These are phyloP conservation scores for Penicillium taxi DNA, from an alignment of 495 filamentous ascomycete genomes.

Conservation along the genomic window DNA sequence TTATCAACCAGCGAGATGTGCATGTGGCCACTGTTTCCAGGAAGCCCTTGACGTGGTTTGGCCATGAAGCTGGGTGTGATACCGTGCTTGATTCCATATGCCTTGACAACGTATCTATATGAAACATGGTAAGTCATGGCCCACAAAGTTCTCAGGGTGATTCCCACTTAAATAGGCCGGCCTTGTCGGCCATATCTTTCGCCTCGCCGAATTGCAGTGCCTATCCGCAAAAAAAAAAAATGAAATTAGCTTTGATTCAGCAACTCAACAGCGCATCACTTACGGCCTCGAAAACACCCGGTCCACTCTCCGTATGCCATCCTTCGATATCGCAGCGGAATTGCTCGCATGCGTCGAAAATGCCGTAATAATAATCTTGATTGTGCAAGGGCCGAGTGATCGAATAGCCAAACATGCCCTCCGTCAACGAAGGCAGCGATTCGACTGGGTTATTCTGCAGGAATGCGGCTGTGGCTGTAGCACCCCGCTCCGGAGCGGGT, in stretches of 20 bases:
- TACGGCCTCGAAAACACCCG: slow-evolving; percentile 91
- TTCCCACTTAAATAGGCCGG: slow-evolving; percentile 79
- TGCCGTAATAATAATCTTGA: slow-evolving; percentile 86
- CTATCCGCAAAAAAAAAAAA: slow-evolving; percentile 23
- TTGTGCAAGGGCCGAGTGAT: slow-evolving; percentile 89
- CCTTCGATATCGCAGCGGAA: slow-evolving; percentile 86
- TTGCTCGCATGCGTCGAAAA: slow-evolving; percentile 73
- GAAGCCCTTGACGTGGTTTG: slow-evolving; percentile 83
- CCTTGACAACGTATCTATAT: slow-evolving; percentile 70
- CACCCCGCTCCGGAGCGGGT: slow-evolving; percentile 45
- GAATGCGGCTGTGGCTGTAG: slow-evolving; percentile 65
- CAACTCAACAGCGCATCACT: slow-evolving; percentile 12
- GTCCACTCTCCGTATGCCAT: slow-evolving; percentile 96
- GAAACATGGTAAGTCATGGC: neutral
- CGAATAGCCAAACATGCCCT: slow-evolving; percentile 98
- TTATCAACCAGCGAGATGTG: slow-evolving; percentile 72
- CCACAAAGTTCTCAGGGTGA: neutral
- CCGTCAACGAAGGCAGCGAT: slow-evolving; percentile 67
- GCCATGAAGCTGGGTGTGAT: slow-evolving; percentile 99
- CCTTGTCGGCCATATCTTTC: slow-evolving; percentile 80
- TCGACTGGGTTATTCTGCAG: slow-evolving; percentile 65
- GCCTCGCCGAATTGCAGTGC: slow-evolving; percentile 81
- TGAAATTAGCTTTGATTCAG: slow-evolving; percentile 1
- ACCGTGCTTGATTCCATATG: slow-evolving; percentile 71
- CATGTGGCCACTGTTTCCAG: slow-evolving; percentile 92